Conservation (phyloP, 164 flowering plant genomes). For the Cinnamomum chago region DNA sequence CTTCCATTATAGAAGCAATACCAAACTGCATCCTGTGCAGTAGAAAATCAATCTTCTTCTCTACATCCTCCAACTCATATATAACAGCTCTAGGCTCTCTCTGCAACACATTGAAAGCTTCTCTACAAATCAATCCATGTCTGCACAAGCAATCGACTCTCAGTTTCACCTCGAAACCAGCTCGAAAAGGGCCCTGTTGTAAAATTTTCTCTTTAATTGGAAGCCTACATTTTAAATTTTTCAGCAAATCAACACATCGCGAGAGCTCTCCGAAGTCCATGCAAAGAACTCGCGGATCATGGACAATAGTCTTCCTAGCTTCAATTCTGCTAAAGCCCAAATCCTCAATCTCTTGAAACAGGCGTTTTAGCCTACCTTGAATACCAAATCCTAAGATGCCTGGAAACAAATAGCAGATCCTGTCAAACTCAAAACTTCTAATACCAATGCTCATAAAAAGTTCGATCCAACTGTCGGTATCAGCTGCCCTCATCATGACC, state of each 20-base stretch:
- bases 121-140: slow-evolving; percentile 69
- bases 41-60: slow-evolving; percentile 69
- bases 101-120: slow-evolving; percentile 68
- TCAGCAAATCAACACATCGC: slow-evolving; percentile 49
- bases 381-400: slow-evolving; percentile 43
- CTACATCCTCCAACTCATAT: slow-evolving; percentile 54
- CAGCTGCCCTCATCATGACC: slow-evolving; percentile 29
- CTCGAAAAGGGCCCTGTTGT: slow-evolving; percentile 51
- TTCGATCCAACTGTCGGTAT: slow-evolving; percentile 32
- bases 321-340: slow-evolving; percentile 45
- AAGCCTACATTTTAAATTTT: slow-evolving; percentile 54
- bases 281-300: slow-evolving; percentile 54
- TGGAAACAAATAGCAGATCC: slow-evolving; percentile 37
- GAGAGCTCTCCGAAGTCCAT: slow-evolving; percentile 79
- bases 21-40: slow-evolving; percentile 35
- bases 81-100: slow-evolving; percentile 66
- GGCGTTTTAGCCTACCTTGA: slow-evolving; percentile 51
- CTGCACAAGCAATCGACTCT: slow-evolving; percentile 75
- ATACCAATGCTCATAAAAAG: slow-evolving; percentile 45
- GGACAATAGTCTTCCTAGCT: slow-evolving; percentile 38
- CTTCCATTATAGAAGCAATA: slow-evolving; percentile 49
- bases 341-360: slow-evolving; percentile 50
- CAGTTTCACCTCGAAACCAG: slow-evolving; percentile 59
- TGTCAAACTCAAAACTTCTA: slow-evolving; percentile 31
- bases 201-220: slow-evolving; percentile 49